Evolutionary conservation across 139 green algal species (phyloP).

Genomic region (Edaphochlamys debaryana): DNA sequence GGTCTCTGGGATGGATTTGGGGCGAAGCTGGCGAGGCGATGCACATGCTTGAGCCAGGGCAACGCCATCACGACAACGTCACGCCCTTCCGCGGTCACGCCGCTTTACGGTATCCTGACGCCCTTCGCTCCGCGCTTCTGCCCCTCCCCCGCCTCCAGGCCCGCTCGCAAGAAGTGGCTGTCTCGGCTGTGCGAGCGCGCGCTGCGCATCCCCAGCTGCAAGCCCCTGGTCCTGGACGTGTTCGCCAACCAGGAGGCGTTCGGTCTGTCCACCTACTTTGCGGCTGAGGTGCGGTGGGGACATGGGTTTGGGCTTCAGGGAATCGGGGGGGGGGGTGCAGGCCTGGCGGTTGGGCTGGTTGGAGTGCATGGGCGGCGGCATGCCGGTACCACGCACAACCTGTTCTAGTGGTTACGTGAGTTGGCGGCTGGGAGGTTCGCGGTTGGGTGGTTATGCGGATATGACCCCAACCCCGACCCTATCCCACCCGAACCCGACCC

Average conservation of each 20-base stretch:
- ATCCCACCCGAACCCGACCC: background rate
- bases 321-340: background rate
- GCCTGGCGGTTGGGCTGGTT: no score
- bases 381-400: background rate
- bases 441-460: background rate
- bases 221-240: slow-evolving; percentile 26
- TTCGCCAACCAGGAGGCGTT: slow-evolving; percentile 33
- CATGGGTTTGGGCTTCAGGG: background rate
- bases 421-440: background rate
- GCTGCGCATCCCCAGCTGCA: slow-evolving; percentile 14
- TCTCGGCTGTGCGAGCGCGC: slow-evolving; percentile 10
- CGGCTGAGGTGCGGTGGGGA: slow-evolving; percentile 1
- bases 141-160: background rate
- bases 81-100: no score
- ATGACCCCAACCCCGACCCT: background rate
- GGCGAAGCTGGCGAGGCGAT: no score
- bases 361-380: no score
- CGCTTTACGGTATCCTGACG: no score
- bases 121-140: no score
- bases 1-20: no score
- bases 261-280: slow-evolving; percentile 34
- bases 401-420: background rate
- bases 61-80: no score
- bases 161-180: slow-evolving; percentile 35
- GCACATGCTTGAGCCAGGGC: background rate